A percentile compares a stretch with the other conserved stretches of the same genome.
Evolutionary conservation across 768 basidiomycete species (phyloP).

Genomic region (Lactifluus piperatus): DNA sequence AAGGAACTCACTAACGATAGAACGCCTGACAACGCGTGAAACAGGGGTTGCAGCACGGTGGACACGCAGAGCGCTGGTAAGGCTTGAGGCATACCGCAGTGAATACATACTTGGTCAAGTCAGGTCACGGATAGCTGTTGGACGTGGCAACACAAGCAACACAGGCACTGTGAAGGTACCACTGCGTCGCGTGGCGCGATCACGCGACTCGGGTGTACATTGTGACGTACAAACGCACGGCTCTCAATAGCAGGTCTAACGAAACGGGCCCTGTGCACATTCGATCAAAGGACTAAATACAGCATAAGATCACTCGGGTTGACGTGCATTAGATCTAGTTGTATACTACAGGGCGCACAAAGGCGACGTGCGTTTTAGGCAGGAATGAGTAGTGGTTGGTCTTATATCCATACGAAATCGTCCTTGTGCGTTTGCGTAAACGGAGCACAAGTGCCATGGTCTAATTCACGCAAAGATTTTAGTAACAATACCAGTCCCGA

Average conservation of each 20-base stretch:
- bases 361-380: neutral
- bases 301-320: neutral
- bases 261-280: too few species aligned
- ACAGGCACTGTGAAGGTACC: too few species aligned
- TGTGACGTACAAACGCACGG: neutral
- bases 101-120: conserved; percentile 16
- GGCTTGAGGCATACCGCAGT: conserved; percentile 27
- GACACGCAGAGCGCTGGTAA: conserved; percentile 22
- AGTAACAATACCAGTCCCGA: conserved; percentile 92
- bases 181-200: neutral
- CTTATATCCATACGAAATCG: neutral
- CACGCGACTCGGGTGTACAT: neutral
- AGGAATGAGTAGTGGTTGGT: conserved; percentile 9
- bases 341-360: conserved; percentile 3
- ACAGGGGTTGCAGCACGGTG: conserved; percentile 23
- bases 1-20: conserved; percentile 49
- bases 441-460: neutral
- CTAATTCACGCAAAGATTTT: conserved; percentile 54
- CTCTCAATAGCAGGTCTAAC: too few species aligned
- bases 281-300: neutral
- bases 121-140: neutral
- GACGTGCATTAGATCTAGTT: conserved; percentile 4
- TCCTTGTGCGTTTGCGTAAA: neutral
- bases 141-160: neutral
- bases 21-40: conserved; percentile 34